Evolutionary conservation across 306 rosid species (phyloP).

Genomic region (Rosa persica): DNA sequence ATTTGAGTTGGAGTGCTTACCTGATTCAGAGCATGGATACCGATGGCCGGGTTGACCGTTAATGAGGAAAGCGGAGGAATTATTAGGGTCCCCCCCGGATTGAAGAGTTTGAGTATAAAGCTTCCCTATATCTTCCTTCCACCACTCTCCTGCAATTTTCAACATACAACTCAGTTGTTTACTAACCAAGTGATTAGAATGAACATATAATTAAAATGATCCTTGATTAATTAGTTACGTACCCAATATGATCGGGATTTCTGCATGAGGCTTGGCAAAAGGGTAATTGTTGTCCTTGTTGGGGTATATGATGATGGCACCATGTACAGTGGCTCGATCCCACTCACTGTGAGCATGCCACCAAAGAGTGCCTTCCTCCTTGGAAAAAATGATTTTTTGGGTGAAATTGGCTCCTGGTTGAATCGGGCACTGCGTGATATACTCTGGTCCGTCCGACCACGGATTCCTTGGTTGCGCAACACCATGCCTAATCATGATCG

Average conservation of each 20-base stretch:
- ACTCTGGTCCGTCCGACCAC: slow-evolving; percentile 52
- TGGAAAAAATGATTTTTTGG: slow-evolving; percentile 36
- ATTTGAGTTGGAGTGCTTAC: neutral
- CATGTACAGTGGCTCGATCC: slow-evolving; percentile 59
- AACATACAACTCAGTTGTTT: neutral
- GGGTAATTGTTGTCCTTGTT: slow-evolving; percentile 29
- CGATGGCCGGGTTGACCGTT: slow-evolving; percentile 34
- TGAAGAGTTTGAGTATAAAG: neutral
- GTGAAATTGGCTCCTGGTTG: slow-evolving; percentile 35
- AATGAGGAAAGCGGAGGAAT: slow-evolving; percentile 26
- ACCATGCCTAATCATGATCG: slow-evolving; percentile 41
- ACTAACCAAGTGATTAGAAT: too few species aligned
- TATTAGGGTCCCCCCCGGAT: slow-evolving; percentile 14
- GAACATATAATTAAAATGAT: too few species aligned
- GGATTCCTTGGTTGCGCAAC: slow-evolving; percentile 43
- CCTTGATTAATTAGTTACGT: neutral
- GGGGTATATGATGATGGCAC: slow-evolving; percentile 47
- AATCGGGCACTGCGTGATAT: slow-evolving; percentile 54
- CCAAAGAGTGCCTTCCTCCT: slow-evolving; percentile 59
- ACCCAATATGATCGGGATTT: slow-evolving; percentile 48
- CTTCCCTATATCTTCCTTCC: slow-evolving; percentile 20
- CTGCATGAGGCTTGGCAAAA: slow-evolving; percentile 36
- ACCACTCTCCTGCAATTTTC: slow-evolving; percentile 31
- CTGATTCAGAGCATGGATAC: slow-evolving; percentile 27
- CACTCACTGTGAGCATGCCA: slow-evolving; percentile 72